Conservation (phyloP, 306 rosid genomes). For the Sophora flavescens region DNA sequence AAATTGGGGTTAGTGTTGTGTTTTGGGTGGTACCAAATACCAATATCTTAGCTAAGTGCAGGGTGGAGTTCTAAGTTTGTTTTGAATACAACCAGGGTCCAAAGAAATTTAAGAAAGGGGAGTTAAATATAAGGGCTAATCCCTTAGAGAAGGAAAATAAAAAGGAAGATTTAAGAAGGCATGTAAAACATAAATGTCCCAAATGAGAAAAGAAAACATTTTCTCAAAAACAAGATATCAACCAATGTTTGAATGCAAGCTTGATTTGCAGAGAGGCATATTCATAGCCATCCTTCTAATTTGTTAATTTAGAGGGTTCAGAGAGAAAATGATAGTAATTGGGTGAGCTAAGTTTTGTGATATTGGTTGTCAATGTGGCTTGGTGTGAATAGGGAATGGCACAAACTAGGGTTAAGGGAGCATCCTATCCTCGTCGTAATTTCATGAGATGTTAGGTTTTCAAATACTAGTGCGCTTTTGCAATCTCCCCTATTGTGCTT, state of each 20-base stretch:
- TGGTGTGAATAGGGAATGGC: too few relatives aligned
- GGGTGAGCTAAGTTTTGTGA: too few relatives aligned
- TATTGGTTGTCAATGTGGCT: too few relatives aligned
- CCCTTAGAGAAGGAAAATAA: slow-evolving; percentile 12
- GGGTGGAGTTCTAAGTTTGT: slow-evolving; percentile 25
- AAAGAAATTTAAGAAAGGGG: slow-evolving; percentile 9
- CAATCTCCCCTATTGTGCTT: too few relatives aligned
- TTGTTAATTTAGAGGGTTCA: slow-evolving; percentile 37
- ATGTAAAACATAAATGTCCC: slow-evolving; percentile 26
- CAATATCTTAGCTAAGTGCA: slow-evolving; percentile 23
- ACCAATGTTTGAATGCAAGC: slow-evolving; percentile 19
- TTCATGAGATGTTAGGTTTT: too few relatives aligned
- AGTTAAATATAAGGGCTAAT: slow-evolving; percentile 13
- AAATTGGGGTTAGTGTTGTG: too few relatives aligned
- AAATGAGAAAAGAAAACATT: slow-evolving; percentile 29
- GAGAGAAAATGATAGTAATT: too few relatives aligned
- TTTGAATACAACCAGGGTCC: slow-evolving; percentile 27
- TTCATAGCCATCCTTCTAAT: not conserved
- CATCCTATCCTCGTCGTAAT: too few relatives aligned
- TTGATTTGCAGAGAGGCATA: slow-evolving; percentile 6
- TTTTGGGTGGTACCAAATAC: too few relatives aligned
- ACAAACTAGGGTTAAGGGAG: too few relatives aligned
- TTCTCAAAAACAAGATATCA: not conserved
- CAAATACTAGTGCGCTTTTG: too few relatives aligned
- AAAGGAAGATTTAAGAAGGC: slow-evolving; percentile 32